A percentile compares a stretch with the other conserved stretches of the same genome.
phyloP scores from a whole-genome alignment of 2,329 filamentous ascomycete genomes.

The Sarocladium brachiariae region DNA sequence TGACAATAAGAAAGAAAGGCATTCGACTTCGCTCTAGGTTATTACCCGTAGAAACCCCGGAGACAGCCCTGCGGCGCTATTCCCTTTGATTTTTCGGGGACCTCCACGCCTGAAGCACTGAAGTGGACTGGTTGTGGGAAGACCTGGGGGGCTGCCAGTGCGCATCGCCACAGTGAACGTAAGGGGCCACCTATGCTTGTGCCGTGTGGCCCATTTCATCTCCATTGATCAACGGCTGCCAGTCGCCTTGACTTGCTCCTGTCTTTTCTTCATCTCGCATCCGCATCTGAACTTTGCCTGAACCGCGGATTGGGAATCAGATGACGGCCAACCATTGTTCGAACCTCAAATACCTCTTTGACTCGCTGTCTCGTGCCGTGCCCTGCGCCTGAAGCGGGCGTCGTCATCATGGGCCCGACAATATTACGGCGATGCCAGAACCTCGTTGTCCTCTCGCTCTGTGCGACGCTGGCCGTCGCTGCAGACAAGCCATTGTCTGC shows the following conservation, averaged over 20 bases:
- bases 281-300: background rate
- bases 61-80: background rate
- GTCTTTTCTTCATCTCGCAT: background rate
- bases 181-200: constrained; percentile 8
- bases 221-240: background rate
- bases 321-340: background rate
- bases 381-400: background rate
- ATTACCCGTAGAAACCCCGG: constrained; percentile 6
- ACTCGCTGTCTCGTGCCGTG: background rate
- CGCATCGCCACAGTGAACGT: background rate
- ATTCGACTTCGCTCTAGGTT: too few species aligned
- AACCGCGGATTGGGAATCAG: background rate
- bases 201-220: constrained; percentile 1
- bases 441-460: constrained; percentile 33
- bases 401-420: constrained; percentile 6
- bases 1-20: background rate
- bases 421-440: constrained; percentile 6
- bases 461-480: constrained; percentile 28
- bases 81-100: background rate
- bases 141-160: background rate
- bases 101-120: constrained; percentile 2
- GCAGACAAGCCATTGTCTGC: constrained; percentile 21
- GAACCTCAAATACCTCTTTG: background rate
- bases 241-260: background rate
- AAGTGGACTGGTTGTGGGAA: background rate